Evolutionary conservation across 1,139 yeast species (phyloP), one percentile per base, ranked within the genome.

Genomic region (Pneumocystis carinii): DNA sequence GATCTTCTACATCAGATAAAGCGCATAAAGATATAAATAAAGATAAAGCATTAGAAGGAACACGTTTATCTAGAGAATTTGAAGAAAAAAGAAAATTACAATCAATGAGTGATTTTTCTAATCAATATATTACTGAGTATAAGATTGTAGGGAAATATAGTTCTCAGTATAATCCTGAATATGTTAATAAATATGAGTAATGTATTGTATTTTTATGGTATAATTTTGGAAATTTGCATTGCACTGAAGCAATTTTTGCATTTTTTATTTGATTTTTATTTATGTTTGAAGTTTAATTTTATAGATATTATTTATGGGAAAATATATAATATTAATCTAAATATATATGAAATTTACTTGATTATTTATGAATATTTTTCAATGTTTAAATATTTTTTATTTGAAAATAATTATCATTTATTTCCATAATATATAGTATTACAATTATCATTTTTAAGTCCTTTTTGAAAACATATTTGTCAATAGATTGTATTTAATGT

Each of bases 121-220:
- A 12, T 27, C n/a, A 48, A 24, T 48, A 48, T 24, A 24, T 15
- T 24, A 48, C 32, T 24, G 55, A 48, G 8, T 48, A 48, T 48
- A 48, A 48, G 55, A 12, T 48, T 24, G 27, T 48, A 29, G 55
- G 55, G 19, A 48, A 39, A 39, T 57, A 57, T 57, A 57, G 59
- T 29, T 37, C 59, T 57, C 59, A 57, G 24, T 57, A 37, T 19
- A 57, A 57, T 57, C 59, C 59, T 57, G 59, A 57, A 19, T 57
- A 37, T 57, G 59, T 57, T 37, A 37, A 37, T n/a, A 35, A 8
- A 15, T 38, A 27, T 57, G 15, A 14, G 27, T 57, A 48, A 41
- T 17, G 12, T 41, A 8, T 41, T 6, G 19, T 48, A 10, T 48
- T 42, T 48, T 24, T 48, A 8, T 24, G 32, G 27, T 24, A 24